Evolutionary conservation across 1,284 basidiomycete genomes (phyloP), one percentile per base, ranked within the genome.

Genomic region (Puccinia coronata): DNA sequence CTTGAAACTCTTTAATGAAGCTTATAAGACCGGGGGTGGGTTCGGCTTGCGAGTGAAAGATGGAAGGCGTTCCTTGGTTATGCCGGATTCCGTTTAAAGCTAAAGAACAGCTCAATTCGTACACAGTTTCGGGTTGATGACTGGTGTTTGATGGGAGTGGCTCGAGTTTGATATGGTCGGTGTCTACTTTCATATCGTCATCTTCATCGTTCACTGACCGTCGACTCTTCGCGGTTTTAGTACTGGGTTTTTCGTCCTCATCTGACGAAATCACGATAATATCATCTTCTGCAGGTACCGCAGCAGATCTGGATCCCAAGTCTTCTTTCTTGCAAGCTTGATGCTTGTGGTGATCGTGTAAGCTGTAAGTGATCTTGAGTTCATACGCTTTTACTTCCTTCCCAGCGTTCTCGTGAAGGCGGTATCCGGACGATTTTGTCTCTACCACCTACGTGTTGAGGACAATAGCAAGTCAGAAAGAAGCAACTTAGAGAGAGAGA

Each of bases 201-300:
- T 57, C 55, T 5, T 28, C 8, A 16, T 57, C 5, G 28, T 31
- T 8, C 2, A 28, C 16, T 4, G n/a, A 57, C 8, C 43, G 55
- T 11, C 25, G 25, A 25, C 4, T 57, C 6, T 1, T 25, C 2
- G 4, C 9, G 6, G 25, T 57, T 28, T 57, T 31, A 25, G 4
- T 28, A 25, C 6, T 28, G 25, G 55, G 2, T 2, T 11, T 18
- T 67, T 67, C 41, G 20, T 63, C 59, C 39, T 67, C 63, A 28
- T 67, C 63, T 28, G 63, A 67, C 1, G 63, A 67, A 47, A 67
- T 67, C 23, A 67, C 23, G 12, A 67, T 67, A n/a, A 67, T 47
- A 25, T 67, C 63, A 4, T n/a, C 34, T 18, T 63, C 18, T 9
- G 34, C 8, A 5, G 20, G 18, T 18, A 39, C 18, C 36, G 6